Conservation (phyloP, 2,329 filamentous ascomycete species). For the Talaromyces sp. region DNA sequence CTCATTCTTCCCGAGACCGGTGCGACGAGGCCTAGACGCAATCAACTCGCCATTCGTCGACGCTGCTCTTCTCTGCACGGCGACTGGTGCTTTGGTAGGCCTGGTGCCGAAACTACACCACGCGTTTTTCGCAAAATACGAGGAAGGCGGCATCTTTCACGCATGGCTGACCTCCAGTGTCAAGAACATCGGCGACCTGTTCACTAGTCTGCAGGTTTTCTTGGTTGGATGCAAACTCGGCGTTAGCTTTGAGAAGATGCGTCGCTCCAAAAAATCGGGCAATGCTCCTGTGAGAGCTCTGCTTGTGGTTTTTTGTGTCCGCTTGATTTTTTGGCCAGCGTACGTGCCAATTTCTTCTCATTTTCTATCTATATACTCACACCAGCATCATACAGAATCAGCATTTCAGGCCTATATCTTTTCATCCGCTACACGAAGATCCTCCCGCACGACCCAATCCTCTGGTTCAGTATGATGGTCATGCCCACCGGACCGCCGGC, state of each 20-base stretch:
- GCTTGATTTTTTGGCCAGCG: constrained; percentile 59
- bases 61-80: constrained; percentile 56
- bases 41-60: constrained; percentile 53
- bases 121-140: constrained; percentile 55
- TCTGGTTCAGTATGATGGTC: constrained; percentile 62
- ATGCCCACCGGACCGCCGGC: constrained; percentile 54
- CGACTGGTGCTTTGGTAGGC: constrained; percentile 56
- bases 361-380: background rate
- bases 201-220: constrained; percentile 61
- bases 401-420: constrained; percentile 51
- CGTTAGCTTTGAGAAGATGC: constrained; percentile 46
- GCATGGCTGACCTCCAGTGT: constrained; percentile 62
- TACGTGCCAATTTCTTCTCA: constrained; percentile 14
- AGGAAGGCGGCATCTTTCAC: constrained; percentile 59
- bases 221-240: constrained; percentile 63
- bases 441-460: constrained; percentile 54
- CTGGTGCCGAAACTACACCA: constrained; percentile 55
- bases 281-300: constrained; percentile 41
- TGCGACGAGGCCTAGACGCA: constrained; percentile 32
- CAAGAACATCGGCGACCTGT: constrained; percentile 58
- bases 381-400: constrained; percentile 26
- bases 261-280: constrained; percentile 24
- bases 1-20: constrained; percentile 28
- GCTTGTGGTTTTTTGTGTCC: constrained; percentile 48
- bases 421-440: constrained; percentile 50